These are phyloP conservation scores for Hawksworthiomyces lignivorus DNA, from an alignment of 2,329 filamentous ascomycete genomes.

Conservation along the genomic window DNA sequence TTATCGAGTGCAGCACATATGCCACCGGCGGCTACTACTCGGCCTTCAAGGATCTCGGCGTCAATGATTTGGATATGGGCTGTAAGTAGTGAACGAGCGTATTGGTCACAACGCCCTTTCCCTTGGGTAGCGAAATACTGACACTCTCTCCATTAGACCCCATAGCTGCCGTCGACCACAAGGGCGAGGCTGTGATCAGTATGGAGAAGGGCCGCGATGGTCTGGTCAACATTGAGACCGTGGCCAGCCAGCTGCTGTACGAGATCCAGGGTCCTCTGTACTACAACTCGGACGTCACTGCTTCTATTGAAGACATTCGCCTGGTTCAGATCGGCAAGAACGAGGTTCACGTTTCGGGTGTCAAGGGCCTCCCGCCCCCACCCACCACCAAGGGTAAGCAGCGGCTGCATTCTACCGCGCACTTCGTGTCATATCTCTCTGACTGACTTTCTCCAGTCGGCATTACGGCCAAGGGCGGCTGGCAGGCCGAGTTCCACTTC, in stretches of 20 bases:
- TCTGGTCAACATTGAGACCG: slow-evolving; percentile 22
- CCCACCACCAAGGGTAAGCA: slow-evolving; percentile 38
- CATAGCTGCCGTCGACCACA: slow-evolving; percentile 36
- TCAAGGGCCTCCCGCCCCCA: slow-evolving; percentile 35
- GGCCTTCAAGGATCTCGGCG: slow-evolving; percentile 29
- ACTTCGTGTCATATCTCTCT: too few species aligned
- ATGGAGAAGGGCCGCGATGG: slow-evolving; percentile 27
- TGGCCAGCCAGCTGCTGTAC: slow-evolving; percentile 6
- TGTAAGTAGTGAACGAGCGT: too few species aligned
- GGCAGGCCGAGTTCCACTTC: slow-evolving; percentile 19
- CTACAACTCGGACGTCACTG: slow-evolving; percentile 40
- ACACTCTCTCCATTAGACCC: slow-evolving; percentile 19
- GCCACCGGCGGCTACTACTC: slow-evolving; percentile 48
- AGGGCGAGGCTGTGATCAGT: slow-evolving; percentile 32
- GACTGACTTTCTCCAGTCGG: too few species aligned
- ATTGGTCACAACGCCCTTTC: not conserved
- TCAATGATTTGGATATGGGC: slow-evolving; percentile 16
- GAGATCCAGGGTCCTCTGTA: slow-evolving; percentile 27
- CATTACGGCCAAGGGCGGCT: slow-evolving; percentile 29
- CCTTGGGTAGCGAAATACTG: not conserved
- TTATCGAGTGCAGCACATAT: slow-evolving; percentile 48
- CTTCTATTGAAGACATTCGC: slow-evolving; percentile 22
- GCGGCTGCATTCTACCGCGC: too few species aligned
- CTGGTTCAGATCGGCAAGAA: slow-evolving; percentile 27
- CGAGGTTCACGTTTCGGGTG: slow-evolving; percentile 32